Base-by-base conservation (phyloP, 495 filamentous ascomycete species). In the Talaromyces trachyspermus region DNA sequence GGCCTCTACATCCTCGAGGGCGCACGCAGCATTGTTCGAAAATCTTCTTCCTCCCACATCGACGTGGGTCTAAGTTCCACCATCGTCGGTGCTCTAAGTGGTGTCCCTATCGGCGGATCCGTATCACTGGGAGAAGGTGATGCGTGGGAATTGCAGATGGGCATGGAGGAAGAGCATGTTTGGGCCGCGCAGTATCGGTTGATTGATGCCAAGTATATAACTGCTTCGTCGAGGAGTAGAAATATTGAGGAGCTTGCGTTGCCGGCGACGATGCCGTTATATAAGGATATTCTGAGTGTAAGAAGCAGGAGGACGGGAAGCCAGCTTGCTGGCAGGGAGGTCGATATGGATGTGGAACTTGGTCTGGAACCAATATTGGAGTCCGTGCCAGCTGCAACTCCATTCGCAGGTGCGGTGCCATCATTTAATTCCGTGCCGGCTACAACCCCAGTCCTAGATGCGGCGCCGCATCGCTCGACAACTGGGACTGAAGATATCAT, bases 101-200 rank as follows among this genome's bases (percentile, higher is more conserved):
- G 57, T 9, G 52, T 60, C 0, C 57, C 57, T 15, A 26, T 60
- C 15, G 57, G 57, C 18, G 57, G 49, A 22, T 58, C 55, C 17
- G 54, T 60, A 12, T 58, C 49, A 18, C 25, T 58, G 18, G 57
- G 55, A 7, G 25, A 45, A 5, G 57, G 50, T 2, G 54, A 53
- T 8, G 36, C 47, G 18, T 60, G 57, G 57, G 50, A 60, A 15
- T 46, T 60, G 55, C 35, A 50, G 1, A 55, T 60, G 55, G 52
- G 57, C 18, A 51, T 61, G 14, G 40, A 54, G 19, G 58, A 59
- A 19, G 53, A 53, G 18, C 58, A 61, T 54, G 58, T 61, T 4
- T 61, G 58, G 58, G 58, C 58, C 11, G 58, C 56, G 25, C 58
- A 61, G 46, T 61, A 47, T 40, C 55, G 58, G 3, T 25, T 61